Percentiles rank a stretch among this genome's conserved stretches.
phyloP scores from a whole-genome alignment of 1,284 basidiomycete species.

The Boletus smithii region DNA sequence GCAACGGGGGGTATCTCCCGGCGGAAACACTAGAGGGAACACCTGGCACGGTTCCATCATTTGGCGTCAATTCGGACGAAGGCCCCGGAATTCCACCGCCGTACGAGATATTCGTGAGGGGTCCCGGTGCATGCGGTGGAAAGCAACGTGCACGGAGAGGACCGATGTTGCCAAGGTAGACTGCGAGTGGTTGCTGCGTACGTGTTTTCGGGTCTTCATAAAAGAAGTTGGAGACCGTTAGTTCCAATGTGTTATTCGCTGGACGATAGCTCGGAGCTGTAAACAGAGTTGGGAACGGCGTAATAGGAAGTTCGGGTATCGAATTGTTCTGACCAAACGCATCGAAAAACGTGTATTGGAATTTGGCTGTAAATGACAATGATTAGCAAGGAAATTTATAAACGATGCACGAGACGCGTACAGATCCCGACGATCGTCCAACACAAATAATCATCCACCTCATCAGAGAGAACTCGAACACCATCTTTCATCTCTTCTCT shows the following conservation, averaged over 20 bases:
- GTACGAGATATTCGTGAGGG: slow-evolving; percentile 58
- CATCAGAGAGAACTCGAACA: slow-evolving; percentile 66
- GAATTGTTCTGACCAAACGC: slow-evolving; percentile 75
- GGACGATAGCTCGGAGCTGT: slow-evolving; percentile 75
- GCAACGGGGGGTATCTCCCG: slow-evolving; percentile 54
- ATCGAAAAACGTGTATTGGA: slow-evolving; percentile 93
- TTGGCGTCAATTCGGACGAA: slow-evolving; percentile 31
- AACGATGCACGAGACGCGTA: slow-evolving; percentile 43
- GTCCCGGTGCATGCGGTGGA: slow-evolving; percentile 63
- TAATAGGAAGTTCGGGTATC: slow-evolving; percentile 77
- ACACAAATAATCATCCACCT: slow-evolving; percentile 91
- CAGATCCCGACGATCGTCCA: slow-evolving; percentile 97
- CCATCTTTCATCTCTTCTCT: slow-evolving; percentile 75
- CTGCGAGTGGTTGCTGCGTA: slow-evolving; percentile 68
- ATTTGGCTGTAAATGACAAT: slow-evolving; percentile 59
- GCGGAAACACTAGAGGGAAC: slow-evolving; percentile 28
- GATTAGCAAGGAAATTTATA: slow-evolving; percentile 19
- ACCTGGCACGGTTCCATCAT: slow-evolving; percentile 31
- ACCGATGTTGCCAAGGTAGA: slow-evolving; percentile 87
- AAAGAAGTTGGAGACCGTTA: slow-evolving; percentile 84
- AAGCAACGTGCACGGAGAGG: slow-evolving; percentile 73
- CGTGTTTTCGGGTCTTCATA: slow-evolving; percentile 67
- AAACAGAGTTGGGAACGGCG: slow-evolving; percentile 85
- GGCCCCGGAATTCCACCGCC: slow-evolving; percentile 39
- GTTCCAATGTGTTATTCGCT: slow-evolving; percentile 68